phyloP scores from a whole-genome alignment of 371 early-diverging fungal species.

The Umbelopsis sp. region DNA sequence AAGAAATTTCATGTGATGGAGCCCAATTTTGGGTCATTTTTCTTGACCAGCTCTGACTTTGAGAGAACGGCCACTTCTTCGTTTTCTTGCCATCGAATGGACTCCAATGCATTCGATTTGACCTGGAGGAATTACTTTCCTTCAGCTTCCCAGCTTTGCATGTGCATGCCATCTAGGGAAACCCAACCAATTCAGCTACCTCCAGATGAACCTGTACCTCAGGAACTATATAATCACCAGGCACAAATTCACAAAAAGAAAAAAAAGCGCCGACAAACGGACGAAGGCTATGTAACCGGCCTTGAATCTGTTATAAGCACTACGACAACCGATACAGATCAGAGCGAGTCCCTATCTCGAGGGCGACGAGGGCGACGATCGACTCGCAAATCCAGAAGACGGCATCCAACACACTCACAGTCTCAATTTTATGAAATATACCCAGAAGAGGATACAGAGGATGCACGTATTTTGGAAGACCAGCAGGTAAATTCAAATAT shows the following conservation, averaged over 20 bases:
- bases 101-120: conserved; percentile 2
- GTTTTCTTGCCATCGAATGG: not conserved
- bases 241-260: not conserved
- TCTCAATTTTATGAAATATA: conserved; percentile 19
- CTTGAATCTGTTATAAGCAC: not conserved
- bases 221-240: conserved; percentile 2
- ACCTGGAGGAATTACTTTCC: conserved; percentile 14
- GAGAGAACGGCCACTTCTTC: not conserved
- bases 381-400: not conserved
- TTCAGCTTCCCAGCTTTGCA: conserved; percentile 1
- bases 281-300: conserved; percentile 16
- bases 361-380: not conserved
- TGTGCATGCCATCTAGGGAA: not conserved
- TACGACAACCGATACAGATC: conserved; percentile 12
- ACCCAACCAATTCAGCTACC: conserved; percentile 10
- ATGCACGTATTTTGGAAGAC: conserved; percentile 4
- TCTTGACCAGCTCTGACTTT: conserved; percentile 8
- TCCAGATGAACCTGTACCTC: conserved; percentile 1
- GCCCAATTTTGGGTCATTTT: conserved; percentile 17
- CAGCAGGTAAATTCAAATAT: not conserved
- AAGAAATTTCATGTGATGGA: conserved; percentile 16
- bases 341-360: not conserved
- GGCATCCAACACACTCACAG: not conserved
- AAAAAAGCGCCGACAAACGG: not conserved
- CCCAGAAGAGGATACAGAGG: conserved; percentile 10